phyloP scores from a whole-genome alignment of 1,284 basidiomycete genomes.

The Irpex sp. region DNA sequence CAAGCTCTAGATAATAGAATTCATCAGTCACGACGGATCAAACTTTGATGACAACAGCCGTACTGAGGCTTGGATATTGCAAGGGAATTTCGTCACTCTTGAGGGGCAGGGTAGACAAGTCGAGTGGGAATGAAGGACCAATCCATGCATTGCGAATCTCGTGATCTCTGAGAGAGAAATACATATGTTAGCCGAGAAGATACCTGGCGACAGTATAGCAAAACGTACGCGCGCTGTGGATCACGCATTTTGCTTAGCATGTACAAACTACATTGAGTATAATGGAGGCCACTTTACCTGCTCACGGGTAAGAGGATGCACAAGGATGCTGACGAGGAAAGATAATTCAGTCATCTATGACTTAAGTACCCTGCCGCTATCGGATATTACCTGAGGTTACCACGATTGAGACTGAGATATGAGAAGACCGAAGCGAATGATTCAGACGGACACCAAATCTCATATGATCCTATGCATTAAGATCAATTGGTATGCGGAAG shows the following conservation, averaged over 20 bases:
- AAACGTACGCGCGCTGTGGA: too few species aligned
- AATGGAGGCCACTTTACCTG: slow-evolving; percentile 37
- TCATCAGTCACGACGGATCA: neutral
- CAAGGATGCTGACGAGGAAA: slow-evolving; percentile 44
- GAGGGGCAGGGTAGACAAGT: slow-evolving; percentile 52
- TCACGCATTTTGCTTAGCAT: too few species aligned
- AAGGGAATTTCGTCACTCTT: slow-evolving; percentile 50
- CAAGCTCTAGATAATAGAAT: slow-evolving; percentile 36
- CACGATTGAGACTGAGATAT: slow-evolving; percentile 64
- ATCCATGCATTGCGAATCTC: slow-evolving; percentile 68
- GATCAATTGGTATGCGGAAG: neutral
- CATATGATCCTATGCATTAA: slow-evolving; percentile 57
- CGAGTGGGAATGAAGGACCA: slow-evolving; percentile 62
- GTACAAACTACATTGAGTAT: neutral
- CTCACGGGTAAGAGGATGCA: slow-evolving; percentile 69
- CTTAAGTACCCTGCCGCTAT: neutral
- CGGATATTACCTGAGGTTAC: slow-evolving; percentile 52
- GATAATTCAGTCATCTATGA: neutral
- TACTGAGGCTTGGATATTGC: slow-evolving; percentile 71
- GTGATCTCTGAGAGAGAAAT: slow-evolving; percentile 48
- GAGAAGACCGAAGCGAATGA: slow-evolving; percentile 72
- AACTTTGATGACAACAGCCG: slow-evolving; percentile 18
- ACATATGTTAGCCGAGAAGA: neutral
- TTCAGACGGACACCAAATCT: slow-evolving; percentile 72
- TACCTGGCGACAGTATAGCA: neutral